These are phyloP conservation scores for Plasmodium vivax DNA, from an alignment of 169 alveolate genomes.

Conservation along the genomic window DNA sequence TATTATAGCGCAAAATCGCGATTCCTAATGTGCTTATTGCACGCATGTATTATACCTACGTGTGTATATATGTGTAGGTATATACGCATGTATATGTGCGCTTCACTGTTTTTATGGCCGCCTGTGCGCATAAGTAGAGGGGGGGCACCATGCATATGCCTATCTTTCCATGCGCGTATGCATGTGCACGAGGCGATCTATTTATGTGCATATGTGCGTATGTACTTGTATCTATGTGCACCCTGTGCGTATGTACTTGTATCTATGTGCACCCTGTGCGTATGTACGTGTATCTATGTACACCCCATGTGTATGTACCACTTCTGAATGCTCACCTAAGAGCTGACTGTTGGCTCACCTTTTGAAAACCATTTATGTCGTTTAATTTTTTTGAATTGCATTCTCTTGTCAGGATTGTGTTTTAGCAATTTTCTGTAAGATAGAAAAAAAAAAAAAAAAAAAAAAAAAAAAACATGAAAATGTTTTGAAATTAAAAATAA, in stretches of 20 bases:
- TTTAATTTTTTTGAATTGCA: slow-evolving; percentile 67
- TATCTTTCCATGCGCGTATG: background rate
- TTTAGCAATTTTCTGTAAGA: slow-evolving; percentile 45
- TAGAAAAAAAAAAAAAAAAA: slow-evolving; percentile 1
- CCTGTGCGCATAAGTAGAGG: background rate
- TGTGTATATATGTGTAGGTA: background rate
- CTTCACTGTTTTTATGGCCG: background rate
- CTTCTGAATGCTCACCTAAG: background rate
- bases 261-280: background rate
- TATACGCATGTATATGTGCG: background rate
- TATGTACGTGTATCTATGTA: background rate
- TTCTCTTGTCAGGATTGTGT: slow-evolving; percentile 66
- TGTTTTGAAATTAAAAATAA: slow-evolving; percentile 36
- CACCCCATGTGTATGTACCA: background rate
- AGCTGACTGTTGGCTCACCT: background rate
- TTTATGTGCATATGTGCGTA: background rate
- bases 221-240: background rate
- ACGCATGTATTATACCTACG: background rate
- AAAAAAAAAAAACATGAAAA: background rate
- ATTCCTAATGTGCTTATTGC: background rate
- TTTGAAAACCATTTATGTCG: slow-evolving; percentile 74
- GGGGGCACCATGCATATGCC: background rate
- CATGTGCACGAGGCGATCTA: background rate
- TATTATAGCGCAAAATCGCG: background rate
- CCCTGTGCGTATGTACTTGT: background rate